Conservation (phyloP, 768 basidiomycete species). For the Hirschioporus abietinus region DNA sequence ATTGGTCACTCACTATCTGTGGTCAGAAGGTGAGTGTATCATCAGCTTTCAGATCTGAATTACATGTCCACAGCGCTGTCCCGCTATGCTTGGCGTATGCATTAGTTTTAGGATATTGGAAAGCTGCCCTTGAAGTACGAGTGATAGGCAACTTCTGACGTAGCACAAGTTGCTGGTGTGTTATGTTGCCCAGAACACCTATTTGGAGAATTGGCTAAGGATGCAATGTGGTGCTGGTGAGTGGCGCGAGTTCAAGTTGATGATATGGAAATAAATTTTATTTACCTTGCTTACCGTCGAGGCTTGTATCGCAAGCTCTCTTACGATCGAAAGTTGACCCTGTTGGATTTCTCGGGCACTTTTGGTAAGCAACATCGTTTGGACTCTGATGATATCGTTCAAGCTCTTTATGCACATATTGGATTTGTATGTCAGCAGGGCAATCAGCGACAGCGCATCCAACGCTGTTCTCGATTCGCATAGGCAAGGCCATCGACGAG, state of each 20-base stretch:
- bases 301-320: constrained; percentile 26
- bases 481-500: constrained; percentile 36
- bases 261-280: constrained; percentile 7
- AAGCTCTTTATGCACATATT: too few species aligned
- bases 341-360: constrained; percentile 26
- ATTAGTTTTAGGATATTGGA: constrained; percentile 23
- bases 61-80: constrained; percentile 24
- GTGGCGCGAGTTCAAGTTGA: background rate
- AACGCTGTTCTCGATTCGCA: constrained; percentile 49
- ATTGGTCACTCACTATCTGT: too few species aligned
- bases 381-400: too few species aligned
- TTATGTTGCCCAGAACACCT: constrained; percentile 28
- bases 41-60: constrained; percentile 15
- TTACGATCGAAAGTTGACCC: constrained; percentile 28
- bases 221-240: background rate
- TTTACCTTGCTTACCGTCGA: constrained; percentile 24
- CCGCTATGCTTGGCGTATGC: constrained; percentile 25
- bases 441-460: constrained; percentile 48
- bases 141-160: constrained; percentile 24
- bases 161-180: constrained; percentile 26
- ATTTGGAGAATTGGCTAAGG: constrained; percentile 24
- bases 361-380: background rate
- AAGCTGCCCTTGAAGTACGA: constrained; percentile 20
- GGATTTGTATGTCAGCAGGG: constrained; percentile 31
- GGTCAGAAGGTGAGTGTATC: constrained; percentile 15